A percentile compares a stretch with the other conserved stretches of the same genome.
Conservation (phyloP, 495 filamentous ascomycete species). For the Thozetella sp. region DNA sequence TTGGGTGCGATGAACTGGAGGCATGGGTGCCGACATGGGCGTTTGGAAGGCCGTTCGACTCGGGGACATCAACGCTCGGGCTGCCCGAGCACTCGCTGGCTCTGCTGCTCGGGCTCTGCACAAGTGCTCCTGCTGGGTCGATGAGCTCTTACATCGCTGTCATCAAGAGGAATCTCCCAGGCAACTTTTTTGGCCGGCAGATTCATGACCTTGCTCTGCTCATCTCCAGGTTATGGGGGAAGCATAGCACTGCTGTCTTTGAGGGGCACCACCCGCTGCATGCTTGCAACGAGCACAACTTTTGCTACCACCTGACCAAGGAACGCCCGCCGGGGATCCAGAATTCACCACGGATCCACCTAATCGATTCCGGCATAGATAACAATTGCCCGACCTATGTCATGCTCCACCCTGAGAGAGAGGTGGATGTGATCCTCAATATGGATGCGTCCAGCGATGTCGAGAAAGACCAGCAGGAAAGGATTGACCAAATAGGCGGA, state of each 20-base stretch:
- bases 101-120: constrained; percentile 19
- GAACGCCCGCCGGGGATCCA: constrained; percentile 19
- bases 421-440: not conserved
- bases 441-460: constrained; percentile 4
- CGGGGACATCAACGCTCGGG: constrained; percentile 21
- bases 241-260: constrained; percentile 24
- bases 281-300: constrained; percentile 29
- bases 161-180: constrained; percentile 22
- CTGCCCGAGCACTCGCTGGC: constrained; percentile 26
- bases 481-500: not conserved
- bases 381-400: constrained; percentile 23
- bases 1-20: constrained; percentile 25
- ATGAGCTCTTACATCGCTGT: constrained; percentile 22
- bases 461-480: constrained; percentile 3
- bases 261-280: constrained; percentile 27
- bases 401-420: not conserved
- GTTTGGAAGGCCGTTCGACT: constrained; percentile 21
- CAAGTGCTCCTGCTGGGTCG: constrained; percentile 24
- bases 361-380: constrained; percentile 27
- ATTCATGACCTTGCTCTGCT: constrained; percentile 12
- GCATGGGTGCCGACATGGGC: constrained; percentile 29
- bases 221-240: constrained; percentile 22
- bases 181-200: constrained; percentile 19
- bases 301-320: constrained; percentile 22
- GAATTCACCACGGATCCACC: constrained; percentile 24